Evolutionary conservation across 148 eudicot species (phyloP), one percentile per base, ranked within the genome.

Genomic region (Polygonum aviculare): DNA sequence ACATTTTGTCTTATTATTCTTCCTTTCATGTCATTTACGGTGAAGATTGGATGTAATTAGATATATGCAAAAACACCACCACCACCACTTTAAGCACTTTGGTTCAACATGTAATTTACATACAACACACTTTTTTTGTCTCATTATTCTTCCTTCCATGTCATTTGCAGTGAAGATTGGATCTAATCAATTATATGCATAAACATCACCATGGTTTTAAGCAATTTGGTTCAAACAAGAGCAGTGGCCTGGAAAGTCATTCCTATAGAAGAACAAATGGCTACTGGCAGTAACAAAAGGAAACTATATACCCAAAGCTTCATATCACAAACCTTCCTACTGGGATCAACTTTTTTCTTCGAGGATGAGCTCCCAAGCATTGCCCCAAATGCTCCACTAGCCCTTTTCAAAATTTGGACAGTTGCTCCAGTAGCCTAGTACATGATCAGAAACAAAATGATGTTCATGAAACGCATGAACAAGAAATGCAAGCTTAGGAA

Each of bases 311-410:
- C 18, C 16, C 16, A 60, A 26, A 0, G 67, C 4, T 65, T 15
- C 19, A 35, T 2, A 18, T 67, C 44, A 67, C 72, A 67, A 67
- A 67, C 72, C 72, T 67, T 97, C 74, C 78, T 81, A 69, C 80
- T 89, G 22, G 82, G 44, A 81, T 83, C 86, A 36, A 79, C 80
- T 78, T 88, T 93, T 79, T 90, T 86, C 84, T 91, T 96, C 51
- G 85, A 57, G 5, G 83, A 69, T 49, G 98, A 80, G 79, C 75
- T 88, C 49, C 97, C 99, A 38, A 96, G 85, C 78, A 96, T 72
- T 47, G 94, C 94, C 77, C 97, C 99, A 88, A 92, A 89, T 79
- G 86, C 91, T 80, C 90, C 85, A 57, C 82, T 87, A 55, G 99
- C 98, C 79, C 87, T 93, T 86, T 89, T 93, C 57, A 87, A 63